Conservation (phyloP, 305 asterid genomes). For the Coffea humblotiana region DNA sequence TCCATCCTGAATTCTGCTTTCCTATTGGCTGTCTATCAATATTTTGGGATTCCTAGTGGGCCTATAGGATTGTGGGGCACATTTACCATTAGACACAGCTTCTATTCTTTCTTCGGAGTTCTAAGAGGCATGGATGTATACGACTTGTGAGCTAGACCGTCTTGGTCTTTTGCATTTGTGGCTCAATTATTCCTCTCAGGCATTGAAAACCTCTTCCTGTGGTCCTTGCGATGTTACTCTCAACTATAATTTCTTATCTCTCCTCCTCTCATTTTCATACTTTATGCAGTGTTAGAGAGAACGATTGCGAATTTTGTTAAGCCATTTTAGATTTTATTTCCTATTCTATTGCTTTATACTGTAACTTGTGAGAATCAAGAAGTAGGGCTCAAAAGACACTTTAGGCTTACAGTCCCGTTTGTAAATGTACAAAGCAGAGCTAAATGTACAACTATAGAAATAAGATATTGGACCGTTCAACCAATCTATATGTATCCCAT, state of each 20-base stretch:
- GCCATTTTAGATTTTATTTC: background rate
- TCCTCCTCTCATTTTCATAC: background rate
- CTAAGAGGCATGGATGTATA: slow-evolving; percentile 5
- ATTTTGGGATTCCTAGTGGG: slow-evolving; percentile 49
- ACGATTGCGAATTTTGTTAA: background rate
- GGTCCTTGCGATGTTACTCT: slow-evolving; percentile 15
- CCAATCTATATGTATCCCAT: no score
- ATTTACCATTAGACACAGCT: background rate
- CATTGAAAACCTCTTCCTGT: background rate
- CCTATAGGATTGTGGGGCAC: slow-evolving; percentile 21
- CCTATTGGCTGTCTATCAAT: slow-evolving; percentile 41
- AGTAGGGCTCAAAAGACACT: background rate
- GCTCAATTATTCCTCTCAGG: slow-evolving; percentile 5
- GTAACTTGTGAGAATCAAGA: background rate
- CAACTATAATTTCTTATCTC: background rate
- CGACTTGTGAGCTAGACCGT: background rate
- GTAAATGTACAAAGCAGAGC: background rate
- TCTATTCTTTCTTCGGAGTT: slow-evolving; percentile 18
- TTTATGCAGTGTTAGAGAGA: background rate
- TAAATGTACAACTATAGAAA: background rate
- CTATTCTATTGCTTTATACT: background rate
- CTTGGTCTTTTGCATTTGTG: slow-evolving; percentile 36
- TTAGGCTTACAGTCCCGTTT: background rate
- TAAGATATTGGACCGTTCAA: background rate
- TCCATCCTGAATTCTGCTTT: slow-evolving; percentile 35